Evolutionary conservation across 306 rosid genomes (phyloP).

Genomic region (Begonia fuchsioides): DNA sequence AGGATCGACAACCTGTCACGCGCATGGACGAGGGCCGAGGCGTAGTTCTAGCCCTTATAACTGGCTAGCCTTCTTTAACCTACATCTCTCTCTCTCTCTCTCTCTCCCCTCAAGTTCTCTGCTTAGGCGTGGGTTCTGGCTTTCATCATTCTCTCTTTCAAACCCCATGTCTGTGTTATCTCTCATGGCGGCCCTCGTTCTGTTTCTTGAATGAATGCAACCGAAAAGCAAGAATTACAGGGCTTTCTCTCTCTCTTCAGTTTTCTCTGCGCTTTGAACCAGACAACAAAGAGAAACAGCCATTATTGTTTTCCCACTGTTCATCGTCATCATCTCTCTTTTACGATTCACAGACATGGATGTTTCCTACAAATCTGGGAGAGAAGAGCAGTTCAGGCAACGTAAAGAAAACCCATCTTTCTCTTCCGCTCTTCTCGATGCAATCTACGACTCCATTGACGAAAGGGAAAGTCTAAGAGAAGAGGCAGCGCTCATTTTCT

Average conservation of each 20-base stretch:
- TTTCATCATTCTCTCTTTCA: slow-evolving; percentile 41
- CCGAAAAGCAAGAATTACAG: too few species aligned
- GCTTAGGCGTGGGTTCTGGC: slow-evolving; percentile 70
- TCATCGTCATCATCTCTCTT: too few species aligned
- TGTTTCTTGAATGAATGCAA: too few species aligned
- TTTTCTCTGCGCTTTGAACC: slow-evolving; percentile 27
- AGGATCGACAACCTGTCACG: too few species aligned
- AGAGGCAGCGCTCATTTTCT: slow-evolving; percentile 22
- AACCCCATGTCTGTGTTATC: slow-evolving; percentile 1
- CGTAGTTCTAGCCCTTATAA: too few species aligned
- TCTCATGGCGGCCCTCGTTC: slow-evolving; percentile 10
- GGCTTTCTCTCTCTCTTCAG: slow-evolving; percentile 8
- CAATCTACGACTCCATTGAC: slow-evolving; percentile 80
- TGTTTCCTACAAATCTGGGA: slow-evolving; percentile 30
- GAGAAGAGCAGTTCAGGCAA: slow-evolving; percentile 24
- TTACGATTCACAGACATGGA: slow-evolving; percentile 28
- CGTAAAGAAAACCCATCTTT: slow-evolving; percentile 70
- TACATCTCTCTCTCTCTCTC: slow-evolving; percentile 17
- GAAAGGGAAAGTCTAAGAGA: slow-evolving; percentile 20
- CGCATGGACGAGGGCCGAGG: too few species aligned
- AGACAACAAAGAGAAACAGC: slow-evolving; percentile 10
- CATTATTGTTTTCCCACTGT: background rate
- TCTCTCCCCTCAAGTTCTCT: slow-evolving; percentile 12
- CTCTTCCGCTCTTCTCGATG: slow-evolving; percentile 79
- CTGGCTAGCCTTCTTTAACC: background rate